A percentile compares a stretch with the other conserved stretches of the same genome.
Conservation (phyloP, 2,329 filamentous ascomycete species). For the Fusarium tuaranense region DNA sequence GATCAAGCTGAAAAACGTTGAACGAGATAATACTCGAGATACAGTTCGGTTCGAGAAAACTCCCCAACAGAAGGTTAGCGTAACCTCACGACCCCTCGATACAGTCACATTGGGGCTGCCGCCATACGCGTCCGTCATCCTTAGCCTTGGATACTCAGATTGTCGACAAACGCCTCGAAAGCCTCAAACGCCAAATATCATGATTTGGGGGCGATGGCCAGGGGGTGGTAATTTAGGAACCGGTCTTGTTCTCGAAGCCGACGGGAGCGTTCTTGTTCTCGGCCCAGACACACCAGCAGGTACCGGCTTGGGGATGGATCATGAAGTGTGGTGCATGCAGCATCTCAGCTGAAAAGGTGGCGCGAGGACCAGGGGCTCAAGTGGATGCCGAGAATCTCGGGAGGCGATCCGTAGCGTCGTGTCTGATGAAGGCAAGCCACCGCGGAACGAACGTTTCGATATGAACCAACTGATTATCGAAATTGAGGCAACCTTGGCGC, state of each 20-base stretch:
- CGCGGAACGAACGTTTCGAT: background rate
- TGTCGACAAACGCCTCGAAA: background rate
- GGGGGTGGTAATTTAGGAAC: background rate
- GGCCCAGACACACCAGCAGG: background rate
- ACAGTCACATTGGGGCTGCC: background rate
- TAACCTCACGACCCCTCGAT: background rate
- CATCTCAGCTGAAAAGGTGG: background rate
- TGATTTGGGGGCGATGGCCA: background rate
- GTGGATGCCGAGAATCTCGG: constrained; percentile 1
- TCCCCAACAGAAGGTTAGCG: background rate
- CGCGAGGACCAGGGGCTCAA: background rate
- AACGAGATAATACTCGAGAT: background rate
- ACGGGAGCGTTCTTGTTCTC: background rate
- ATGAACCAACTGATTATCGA: background rate
- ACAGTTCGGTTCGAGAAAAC: background rate
- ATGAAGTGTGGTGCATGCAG: background rate
- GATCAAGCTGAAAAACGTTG: background rate
- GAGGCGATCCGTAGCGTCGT: background rate
- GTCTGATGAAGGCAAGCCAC: background rate
- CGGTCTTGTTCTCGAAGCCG: background rate
- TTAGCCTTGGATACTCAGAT: background rate
- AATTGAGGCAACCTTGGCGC: background rate
- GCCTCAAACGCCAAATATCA: constrained; percentile 7
- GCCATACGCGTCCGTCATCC: background rate
- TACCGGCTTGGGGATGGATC: background rate